Evolutionary conservation across 2,329 filamentous ascomycete genomes (phyloP), one percentile per base, ranked within the genome.

Genomic region (Aschersonia sp.): DNA sequence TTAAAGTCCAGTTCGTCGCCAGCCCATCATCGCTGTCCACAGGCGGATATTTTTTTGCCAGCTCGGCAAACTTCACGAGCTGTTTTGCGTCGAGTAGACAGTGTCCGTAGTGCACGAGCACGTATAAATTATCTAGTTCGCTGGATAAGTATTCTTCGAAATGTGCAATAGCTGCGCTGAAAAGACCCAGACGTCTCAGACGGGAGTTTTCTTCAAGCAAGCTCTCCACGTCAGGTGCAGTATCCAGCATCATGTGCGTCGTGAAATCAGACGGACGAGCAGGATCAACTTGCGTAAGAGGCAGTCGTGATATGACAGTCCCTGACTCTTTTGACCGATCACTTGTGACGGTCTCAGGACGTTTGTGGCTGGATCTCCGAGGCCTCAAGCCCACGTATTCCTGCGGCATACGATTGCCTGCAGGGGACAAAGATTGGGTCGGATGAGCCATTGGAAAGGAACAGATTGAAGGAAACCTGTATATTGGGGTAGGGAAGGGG

Each of bases 231-330:
- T 50, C 45, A 35, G 46, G 32, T 9, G 45, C 38, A 2, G 45
- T 20, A 7, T 49, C 45, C 4, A 49, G 32, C 6, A 41, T 43
- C 48, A 47, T 49, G 42, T 49, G 45, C 5, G 47, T 31, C 7
- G 48, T 49, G 20, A 49, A n/a, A 31, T 49, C 48, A 7, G 44
- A 30, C 3, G 44, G 31, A 40, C 32, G 4, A 10, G 38, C 32
- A 5, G 44, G 44, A 30, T 38, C 12, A 30, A n/a, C 38, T 10
- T 42, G 12, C 30, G 10, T 6, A 32, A 29, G 10, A 31, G 45
- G 40, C 35, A 29, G 29, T 31, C 9, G 45, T 29, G 35, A 40
- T 9, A 20, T 7, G n/a, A 43, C 9, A 43, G 40, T 5, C 40
- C 6, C 40, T 43, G 35, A 20, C 20, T 20, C 20, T 20, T 20